Evolutionary conservation across 805 yeast species (phyloP).

Genomic region (Saturnispora sanitii): DNA sequence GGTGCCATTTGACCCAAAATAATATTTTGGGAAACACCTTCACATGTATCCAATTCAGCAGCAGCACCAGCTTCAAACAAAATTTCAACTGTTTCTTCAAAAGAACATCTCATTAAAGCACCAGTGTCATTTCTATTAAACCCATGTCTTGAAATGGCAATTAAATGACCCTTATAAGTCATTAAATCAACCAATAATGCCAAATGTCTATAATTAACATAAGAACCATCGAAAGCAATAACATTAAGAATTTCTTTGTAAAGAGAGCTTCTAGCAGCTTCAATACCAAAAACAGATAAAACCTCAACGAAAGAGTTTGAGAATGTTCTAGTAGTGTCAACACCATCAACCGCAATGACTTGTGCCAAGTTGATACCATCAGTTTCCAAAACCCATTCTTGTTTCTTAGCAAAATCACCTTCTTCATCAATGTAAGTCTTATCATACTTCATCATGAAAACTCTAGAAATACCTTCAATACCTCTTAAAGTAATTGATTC

Average conservation of each 20-base stretch:
- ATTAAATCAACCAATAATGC: conserved; percentile 94
- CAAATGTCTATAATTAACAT: conserved; percentile 97
- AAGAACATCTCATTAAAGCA: conserved; percentile 98
- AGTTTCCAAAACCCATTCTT: conserved; percentile 97
- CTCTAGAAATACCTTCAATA: conserved; percentile 86
- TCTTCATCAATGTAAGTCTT: conserved; percentile 59
- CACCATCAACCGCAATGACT: conserved; percentile 92
- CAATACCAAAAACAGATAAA: conserved; percentile 91
- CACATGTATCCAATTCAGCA: conserved; percentile 96
- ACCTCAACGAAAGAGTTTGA: conserved; percentile 96
- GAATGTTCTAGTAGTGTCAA: conserved; percentile 81
- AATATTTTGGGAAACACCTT: conserved; percentile 96
- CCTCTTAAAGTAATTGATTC: conserved; percentile 94
- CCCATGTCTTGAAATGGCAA: conserved; percentile 99
- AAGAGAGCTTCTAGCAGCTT: conserved; percentile 92
- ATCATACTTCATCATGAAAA: conserved; percentile 81
- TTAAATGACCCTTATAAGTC: conserved; percentile 96
- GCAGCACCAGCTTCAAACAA: conserved; percentile 96
- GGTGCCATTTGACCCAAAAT: conserved; percentile 98
- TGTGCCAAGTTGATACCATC: conserved; percentile 96
- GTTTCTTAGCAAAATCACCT: conserved; percentile 82
- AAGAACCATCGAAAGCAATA: conserved; percentile 98
- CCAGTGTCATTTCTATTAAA: conserved; percentile 98
- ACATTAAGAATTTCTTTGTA: conserved; percentile 93
- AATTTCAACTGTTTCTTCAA: conserved; percentile 98